Evolutionary conservation across 2,329 filamentous ascomycete genomes (phyloP), one percentile per base, ranked within the genome.

Genomic region (Colletotrichum sublineola): DNA sequence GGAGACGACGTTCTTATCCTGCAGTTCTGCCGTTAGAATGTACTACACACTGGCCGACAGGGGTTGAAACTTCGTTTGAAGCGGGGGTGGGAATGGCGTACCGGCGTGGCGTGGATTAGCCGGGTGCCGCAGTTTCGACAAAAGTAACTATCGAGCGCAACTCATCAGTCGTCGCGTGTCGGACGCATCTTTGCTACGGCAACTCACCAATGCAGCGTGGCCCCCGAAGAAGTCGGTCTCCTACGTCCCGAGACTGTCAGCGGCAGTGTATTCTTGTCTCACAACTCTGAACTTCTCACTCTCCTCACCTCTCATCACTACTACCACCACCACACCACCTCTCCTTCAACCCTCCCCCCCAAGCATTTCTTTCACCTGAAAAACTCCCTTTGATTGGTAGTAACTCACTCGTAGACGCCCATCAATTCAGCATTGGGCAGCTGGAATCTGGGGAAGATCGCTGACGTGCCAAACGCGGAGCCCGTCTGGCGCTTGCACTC

Each of bases 371-470:
- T 33, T 18, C 6, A 18, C 20, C 6, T 15, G 8, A 6, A 18
- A 46, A 15, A 24, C n/a, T 29, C 44, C 24, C 7, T 14, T 40
- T 6, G 0, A 15, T 14, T 18, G 52, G 2, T 29, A 40, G 31
- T 24, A n/a, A 84, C 86, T 78, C 77, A 89, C 88, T 82, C 84
- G 75, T 90, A 90, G 74, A 86, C 88, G 69, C 86, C 86, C 75
- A 91, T 76, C 58, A 84, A 73, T 31, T 86, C 83, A 20, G 78
- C 81, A 48, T 81, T 79, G 0, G 90, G 89, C 38, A 93, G 81
- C 12, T 83, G 79, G 73, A 93, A 93, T n/a, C 84, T 84, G 9
- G 91, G 91, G 76, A 93, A 94, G 73, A 93, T 92, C 75, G 91
- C 91, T 46, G 90, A 91, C 42, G 90, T 88, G 38, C 91, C 91